Base-by-base conservation (phyloP, 441 rosid genomes). In the Macaranga tanarius region DNA sequence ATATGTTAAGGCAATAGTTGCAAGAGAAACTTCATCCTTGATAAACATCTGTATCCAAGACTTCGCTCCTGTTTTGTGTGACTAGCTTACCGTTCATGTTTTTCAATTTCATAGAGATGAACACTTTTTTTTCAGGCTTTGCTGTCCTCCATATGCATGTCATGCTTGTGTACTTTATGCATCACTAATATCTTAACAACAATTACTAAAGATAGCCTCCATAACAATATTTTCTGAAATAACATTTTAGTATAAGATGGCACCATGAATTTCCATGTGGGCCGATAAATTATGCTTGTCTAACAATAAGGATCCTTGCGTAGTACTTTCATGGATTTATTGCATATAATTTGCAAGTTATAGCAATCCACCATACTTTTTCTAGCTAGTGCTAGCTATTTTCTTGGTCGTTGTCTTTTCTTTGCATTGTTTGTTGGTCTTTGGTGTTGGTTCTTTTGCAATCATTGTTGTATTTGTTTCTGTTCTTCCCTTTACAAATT, bases 21-120 rank as follows among this genome's bases (percentile, higher is more conserved):
- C 52, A 40, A 72, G 42, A n/a, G 23, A 40, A 42, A 62, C 54
- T 26, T 75, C 44, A 70, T 62, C 22, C 40, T 0, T 52, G 40
- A n/a, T 75, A 57, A 64, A 52, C 50, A 48, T 11, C 47, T 45
- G 10, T 58, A 31, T 44, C 44, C 44, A 44, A 56, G 48, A 26
- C 40, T 50, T 0, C 51, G 68, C 45, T 19, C 42, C 22, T 17
- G 28, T 67, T 47, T 56, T 58, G 19, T 5, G 5, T 31, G 38
- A 5, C 38, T 31, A 31, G 38, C 38, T 31, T 2, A 31, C 2
- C 5, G 38, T 31, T 5, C 38, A 3, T 31, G 38, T 31, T 31
- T 31, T 31, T 31, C 38, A 31, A 31, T 31, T 31, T 57, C 59
- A 38, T 9, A 63, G 52, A 34, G 69, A 52, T 51, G 40, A 72